phyloP scores from a whole-genome alignment of 2,329 filamentous ascomycete species.

The Trichoderma sp. region DNA sequence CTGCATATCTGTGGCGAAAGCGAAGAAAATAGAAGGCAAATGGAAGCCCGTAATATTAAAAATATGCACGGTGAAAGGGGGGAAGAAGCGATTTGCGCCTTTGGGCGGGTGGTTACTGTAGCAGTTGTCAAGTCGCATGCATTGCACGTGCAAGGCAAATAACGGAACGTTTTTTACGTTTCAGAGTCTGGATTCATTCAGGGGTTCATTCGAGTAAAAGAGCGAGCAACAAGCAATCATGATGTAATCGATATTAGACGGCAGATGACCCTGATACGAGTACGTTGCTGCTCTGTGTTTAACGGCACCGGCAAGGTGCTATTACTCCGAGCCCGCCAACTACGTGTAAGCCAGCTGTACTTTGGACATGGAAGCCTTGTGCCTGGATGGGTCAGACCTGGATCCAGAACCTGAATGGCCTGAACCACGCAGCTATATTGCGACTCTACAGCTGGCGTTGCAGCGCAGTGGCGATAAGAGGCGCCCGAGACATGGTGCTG shows the following conservation, averaged over 20 bases:
- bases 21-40: neutral
- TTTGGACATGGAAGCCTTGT: neutral
- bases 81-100: neutral
- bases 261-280: neutral
- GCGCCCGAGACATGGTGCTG: neutral
- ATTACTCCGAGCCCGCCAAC: neutral
- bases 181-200: neutral
- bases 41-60: neutral
- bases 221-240: neutral
- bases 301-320: neutral
- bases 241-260: neutral
- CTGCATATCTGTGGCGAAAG: neutral
- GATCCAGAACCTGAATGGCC: neutral
- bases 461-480: constrained; percentile 20
- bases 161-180: neutral
- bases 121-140: neutral
- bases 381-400: neutral
- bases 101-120: neutral
- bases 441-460: constrained; percentile 8
- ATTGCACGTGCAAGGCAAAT: neutral
- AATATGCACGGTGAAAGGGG: constrained; percentile 16
- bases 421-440: neutral
- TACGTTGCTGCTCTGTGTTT: neutral
- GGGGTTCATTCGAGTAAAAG: neutral
- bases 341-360: no score